Base-by-base conservation (phyloP, 257 asterid genomes). In the Nicotiana tomentosiformis region DNA sequence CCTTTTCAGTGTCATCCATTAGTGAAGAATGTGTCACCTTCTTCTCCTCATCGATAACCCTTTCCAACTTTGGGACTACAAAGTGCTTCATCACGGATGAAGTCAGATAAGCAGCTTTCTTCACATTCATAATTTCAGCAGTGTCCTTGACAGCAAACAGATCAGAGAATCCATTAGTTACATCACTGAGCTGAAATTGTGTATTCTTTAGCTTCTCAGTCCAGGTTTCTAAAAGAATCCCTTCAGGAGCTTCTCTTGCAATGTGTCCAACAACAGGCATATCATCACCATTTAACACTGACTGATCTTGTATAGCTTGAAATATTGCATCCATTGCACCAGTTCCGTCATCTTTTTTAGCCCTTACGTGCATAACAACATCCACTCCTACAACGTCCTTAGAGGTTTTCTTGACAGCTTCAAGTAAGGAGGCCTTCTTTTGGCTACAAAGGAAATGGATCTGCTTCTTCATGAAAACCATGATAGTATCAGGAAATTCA, bases 1-100 rank as follows among this genome's bases (percentile, higher is more conserved):
- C 88, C 76, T 85, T 85, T 49, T 85, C 88, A 43, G 85, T 85
- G 55, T 85, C 88, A 85, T 82, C 88, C 88, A 85, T 85, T 62
- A 85, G 77, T 32, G 88, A 82, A 30, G 88, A 85, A 66, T 85
- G 88, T 60, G 85, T 51, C 43, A 82, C 80, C 65, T 85, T 85
- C 83, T 85, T 85, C 49, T 85, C 88, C 76, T 85, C 85, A 82
- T 85, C 88, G 18, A 85, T 85, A 66, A 85, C 84, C 83, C 83
- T 85, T 70, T 85, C 88, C 49, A 85, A 74, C 62, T 82, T 85
- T 78, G 88, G 88, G 60, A 85, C 85, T 49, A 85, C 88, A 82
- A 82, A 85, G 60, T 78, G 82, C 82, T 85, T 85, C 88, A 85
- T 82, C 65, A 82, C 85, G 5, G 88, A 82, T 37, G 88, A 67